Percentiles rank a stretch among this genome's conserved stretches.
These are phyloP conservation scores for Diaporthe australafricana DNA, from an alignment of 2,329 filamentous ascomycete genomes.

Conservation along the genomic window DNA sequence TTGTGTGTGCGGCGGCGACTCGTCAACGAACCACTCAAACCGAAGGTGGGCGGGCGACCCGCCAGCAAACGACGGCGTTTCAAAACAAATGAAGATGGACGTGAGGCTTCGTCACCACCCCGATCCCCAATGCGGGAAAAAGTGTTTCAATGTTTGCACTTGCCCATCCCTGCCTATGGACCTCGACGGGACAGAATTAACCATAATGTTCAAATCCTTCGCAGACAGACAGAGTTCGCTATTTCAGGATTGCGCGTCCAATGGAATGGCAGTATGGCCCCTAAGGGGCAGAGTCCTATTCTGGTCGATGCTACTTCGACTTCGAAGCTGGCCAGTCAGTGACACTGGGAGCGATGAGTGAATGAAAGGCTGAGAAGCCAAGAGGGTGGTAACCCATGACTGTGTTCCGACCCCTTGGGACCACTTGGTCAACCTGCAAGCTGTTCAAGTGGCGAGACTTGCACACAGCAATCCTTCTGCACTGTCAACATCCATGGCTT, in stretches of 20 bases:
- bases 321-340: background rate
- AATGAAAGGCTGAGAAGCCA: no score
- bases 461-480: background rate
- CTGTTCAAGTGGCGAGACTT: background rate
- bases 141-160: background rate
- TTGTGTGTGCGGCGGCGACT: constrained; percentile 1
- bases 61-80: constrained; percentile 20
- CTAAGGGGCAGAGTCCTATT: no score
- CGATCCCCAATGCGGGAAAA: background rate
- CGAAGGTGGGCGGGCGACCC: constrained; percentile 15
- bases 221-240: background rate
- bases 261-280: background rate
- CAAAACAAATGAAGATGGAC: constrained; percentile 35
- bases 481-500: background rate
- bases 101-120: constrained; percentile 28
- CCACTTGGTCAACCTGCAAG: background rate
- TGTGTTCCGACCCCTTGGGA: background rate
- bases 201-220: background rate
- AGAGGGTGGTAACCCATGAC: background rate
- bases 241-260: background rate
- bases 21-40: constrained; percentile 7
- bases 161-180: background rate
- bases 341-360: background rate
- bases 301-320: background rate
- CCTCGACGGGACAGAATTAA: background rate